Evolutionary conservation across 2,329 filamentous ascomycete species (phyloP).

Genomic region (Aureobasidium leucospermi): DNA sequence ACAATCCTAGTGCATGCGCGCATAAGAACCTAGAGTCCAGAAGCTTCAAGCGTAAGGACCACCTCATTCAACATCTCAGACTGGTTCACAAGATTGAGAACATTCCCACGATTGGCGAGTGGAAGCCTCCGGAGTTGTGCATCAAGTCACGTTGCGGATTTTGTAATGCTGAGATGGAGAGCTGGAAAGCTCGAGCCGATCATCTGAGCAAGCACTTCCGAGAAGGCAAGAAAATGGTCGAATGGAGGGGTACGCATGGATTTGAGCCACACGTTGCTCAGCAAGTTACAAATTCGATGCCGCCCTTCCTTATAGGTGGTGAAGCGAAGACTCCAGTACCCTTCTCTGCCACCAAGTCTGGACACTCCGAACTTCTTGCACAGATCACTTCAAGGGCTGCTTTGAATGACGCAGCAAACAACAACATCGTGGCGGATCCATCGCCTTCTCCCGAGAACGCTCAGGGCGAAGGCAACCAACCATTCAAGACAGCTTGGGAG

Average conservation of each 20-base stretch:
- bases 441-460: background rate
- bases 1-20: slow-evolving; percentile 57
- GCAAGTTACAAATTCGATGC: slow-evolving; percentile 45
- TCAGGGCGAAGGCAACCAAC: background rate
- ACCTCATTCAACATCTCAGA: slow-evolving; percentile 54
- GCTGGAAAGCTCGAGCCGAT: slow-evolving; percentile 46
- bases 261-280: slow-evolving; percentile 41
- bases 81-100: slow-evolving; percentile 56
- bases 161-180: slow-evolving; percentile 40
- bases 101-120: slow-evolving; percentile 56
- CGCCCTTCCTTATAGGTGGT: slow-evolving; percentile 41
- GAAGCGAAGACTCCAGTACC: slow-evolving; percentile 4
- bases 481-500: slow-evolving; percentile 33
- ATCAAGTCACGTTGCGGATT: slow-evolving; percentile 51
- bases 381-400: slow-evolving; percentile 5
- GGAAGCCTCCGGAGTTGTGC: slow-evolving; percentile 49
- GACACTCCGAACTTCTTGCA: slow-evolving; percentile 1
- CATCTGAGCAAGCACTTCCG: slow-evolving; percentile 51
- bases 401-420: background rate
- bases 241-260: slow-evolving; percentile 50
- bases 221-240: slow-evolving; percentile 44
- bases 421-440: background rate
- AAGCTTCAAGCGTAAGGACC: slow-evolving; percentile 57
- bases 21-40: slow-evolving; percentile 58
- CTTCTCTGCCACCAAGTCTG: slow-evolving; percentile 8